phyloP scores from a whole-genome alignment of 177 flowering plant species.

The Vitis hybrid region DNA sequence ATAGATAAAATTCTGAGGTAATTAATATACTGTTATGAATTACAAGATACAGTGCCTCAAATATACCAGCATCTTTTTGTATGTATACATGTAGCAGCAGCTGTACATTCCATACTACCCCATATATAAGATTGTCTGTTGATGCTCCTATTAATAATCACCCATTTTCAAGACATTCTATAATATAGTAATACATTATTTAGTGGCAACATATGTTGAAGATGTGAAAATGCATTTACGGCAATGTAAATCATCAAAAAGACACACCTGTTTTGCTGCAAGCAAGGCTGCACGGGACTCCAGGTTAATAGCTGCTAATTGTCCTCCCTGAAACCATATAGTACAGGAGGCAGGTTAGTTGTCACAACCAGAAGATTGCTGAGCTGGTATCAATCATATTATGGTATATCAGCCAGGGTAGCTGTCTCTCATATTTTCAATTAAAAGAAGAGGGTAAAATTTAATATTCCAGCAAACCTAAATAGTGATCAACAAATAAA shows the following conservation, averaged over 20 bases:
- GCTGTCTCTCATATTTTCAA: not conserved
- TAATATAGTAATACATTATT: not conserved
- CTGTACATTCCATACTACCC: not conserved
- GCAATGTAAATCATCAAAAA: not conserved
- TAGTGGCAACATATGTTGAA: not conserved
- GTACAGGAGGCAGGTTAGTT: not conserved
- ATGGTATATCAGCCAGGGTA: constrained; percentile 1
- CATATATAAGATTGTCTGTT: not conserved
- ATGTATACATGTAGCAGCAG: too few relatives aligned
- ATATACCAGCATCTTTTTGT: not conserved
- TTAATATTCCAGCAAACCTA: not conserved
- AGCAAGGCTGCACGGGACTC: constrained; percentile 75
- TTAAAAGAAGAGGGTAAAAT: not conserved
- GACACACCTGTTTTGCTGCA: constrained; percentile 74
- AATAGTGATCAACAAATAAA: not conserved
- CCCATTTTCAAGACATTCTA: not conserved
- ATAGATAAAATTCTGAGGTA: not conserved
- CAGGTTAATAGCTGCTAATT: constrained; percentile 69
- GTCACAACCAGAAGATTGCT: not conserved
- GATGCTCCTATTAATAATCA: not conserved
- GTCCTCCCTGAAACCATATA: constrained; percentile 68
- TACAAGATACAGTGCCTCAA: not conserved
- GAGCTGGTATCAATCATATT: not conserved
- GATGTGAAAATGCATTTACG: not conserved
- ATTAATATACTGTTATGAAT: not conserved